Conservation (phyloP, 257 asterid genomes). For the Gentiana macrophylla region DNA sequence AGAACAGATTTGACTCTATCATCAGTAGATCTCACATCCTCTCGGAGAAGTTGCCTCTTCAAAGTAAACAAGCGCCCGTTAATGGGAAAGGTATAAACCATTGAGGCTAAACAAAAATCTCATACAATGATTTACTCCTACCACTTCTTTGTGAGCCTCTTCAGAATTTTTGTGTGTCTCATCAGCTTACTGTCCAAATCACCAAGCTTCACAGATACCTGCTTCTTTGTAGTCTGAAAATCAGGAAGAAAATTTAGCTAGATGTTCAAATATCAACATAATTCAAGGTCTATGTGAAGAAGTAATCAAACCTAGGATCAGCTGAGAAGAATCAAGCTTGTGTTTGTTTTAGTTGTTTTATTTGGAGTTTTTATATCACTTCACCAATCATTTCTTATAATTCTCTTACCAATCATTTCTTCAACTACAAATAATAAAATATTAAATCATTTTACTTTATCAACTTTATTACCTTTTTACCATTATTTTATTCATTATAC, state of each 20-base stretch:
- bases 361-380: too few species aligned
- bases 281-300: too few species aligned
- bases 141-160: slow-evolving; percentile 62
- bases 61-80: slow-evolving; percentile 9
- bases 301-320: too few species aligned
- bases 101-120: slow-evolving; percentile 2
- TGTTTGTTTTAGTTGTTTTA: too few species aligned
- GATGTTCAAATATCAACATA: not conserved
- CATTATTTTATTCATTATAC: too few species aligned
- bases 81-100: slow-evolving; percentile 7
- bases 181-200: slow-evolving; percentile 64
- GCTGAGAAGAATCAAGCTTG: too few species aligned
- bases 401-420: too few species aligned
- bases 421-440: too few species aligned
- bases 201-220: slow-evolving; percentile 61
- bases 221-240: slow-evolving; percentile 60
- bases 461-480: too few species aligned
- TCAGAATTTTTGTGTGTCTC: slow-evolving; percentile 46
- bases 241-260: slow-evolving; percentile 9
- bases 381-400: too few species aligned
- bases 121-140: slow-evolving; percentile 19
- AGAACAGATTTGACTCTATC: slow-evolving; percentile 55
- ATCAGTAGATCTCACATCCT: slow-evolving; percentile 48
- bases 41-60: slow-evolving; percentile 58
- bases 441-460: too few species aligned